Conservation (phyloP, 441 rosid species). For the Theobroma grandiflorum region DNA sequence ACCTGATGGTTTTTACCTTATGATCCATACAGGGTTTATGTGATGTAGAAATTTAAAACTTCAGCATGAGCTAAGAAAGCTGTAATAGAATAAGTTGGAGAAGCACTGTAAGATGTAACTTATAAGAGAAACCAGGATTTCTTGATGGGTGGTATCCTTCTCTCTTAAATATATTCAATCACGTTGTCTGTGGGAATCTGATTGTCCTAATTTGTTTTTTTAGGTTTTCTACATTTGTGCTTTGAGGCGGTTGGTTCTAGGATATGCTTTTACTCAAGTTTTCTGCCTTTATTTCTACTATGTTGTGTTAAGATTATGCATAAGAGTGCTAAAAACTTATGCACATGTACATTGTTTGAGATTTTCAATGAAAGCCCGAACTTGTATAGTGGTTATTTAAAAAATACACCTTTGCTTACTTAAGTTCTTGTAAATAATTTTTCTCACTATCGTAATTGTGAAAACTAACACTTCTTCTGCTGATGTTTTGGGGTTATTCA, state of each 20-base stretch:
- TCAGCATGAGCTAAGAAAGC: not conserved
- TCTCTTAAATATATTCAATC: not conserved
- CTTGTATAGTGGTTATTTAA: not conserved
- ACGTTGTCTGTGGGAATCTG: not conserved
- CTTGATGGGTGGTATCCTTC: not conserved
- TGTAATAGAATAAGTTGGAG: not conserved
- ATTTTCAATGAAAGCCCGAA: not conserved
- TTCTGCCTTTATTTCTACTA: not conserved
- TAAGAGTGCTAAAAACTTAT: not conserved
- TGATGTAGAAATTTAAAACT: slow-evolving; percentile 9
- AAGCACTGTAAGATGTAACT: not conserved
- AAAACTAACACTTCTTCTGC: slow-evolving; percentile 16
- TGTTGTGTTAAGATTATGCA: not conserved
- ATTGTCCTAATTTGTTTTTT: not conserved
- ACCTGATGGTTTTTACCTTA: not conserved
- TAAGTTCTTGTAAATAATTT: slow-evolving; percentile 9
- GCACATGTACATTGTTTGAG: not conserved
- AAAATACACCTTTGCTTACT: slow-evolving; percentile 1
- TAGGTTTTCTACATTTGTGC: slow-evolving; percentile 8
- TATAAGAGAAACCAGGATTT: not conserved
- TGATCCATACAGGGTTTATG: not conserved
- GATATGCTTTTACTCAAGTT: slow-evolving; percentile 3
- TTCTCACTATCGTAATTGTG: not conserved
- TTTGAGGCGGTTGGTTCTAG: not conserved
- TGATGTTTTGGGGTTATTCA: not conserved